Conservation (phyloP, 352 stramenopile genomes). For the Globisporangium spinosum region DNA sequence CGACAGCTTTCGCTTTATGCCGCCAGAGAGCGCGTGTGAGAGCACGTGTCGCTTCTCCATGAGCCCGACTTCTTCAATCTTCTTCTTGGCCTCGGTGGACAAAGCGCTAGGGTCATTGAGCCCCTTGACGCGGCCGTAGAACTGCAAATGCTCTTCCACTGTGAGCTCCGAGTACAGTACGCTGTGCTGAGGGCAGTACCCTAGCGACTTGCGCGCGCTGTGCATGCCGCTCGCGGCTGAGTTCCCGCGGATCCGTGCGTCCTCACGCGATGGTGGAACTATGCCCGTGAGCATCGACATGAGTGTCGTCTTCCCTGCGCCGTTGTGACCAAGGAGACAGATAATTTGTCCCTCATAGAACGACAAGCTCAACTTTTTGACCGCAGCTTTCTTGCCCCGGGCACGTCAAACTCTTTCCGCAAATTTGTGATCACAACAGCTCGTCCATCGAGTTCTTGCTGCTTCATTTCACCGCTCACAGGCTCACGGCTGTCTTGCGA, state of each 20-base stretch:
- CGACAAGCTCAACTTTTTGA: slow-evolving; percentile 77
- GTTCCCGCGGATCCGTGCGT: slow-evolving; percentile 52
- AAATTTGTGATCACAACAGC: slow-evolving; percentile 61
- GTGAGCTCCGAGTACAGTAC: slow-evolving; percentile 95
- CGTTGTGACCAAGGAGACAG: slow-evolving; percentile 94
- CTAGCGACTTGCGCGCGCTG: slow-evolving; percentile 87
- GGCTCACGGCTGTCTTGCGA: slow-evolving; percentile 22
- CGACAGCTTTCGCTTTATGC: slow-evolving; percentile 80
- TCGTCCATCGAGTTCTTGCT: slow-evolving; percentile 47
- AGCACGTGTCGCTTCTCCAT: slow-evolving; percentile 76
- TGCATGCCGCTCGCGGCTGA: slow-evolving; percentile 74
- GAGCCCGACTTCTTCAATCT: slow-evolving; percentile 89
- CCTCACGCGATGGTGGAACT: slow-evolving; percentile 47
- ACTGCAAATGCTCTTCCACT: slow-evolving; percentile 93
- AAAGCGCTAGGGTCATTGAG: slow-evolving; percentile 22
- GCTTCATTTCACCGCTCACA: slow-evolving; percentile 34
- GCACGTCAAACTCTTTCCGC: slow-evolving; percentile 74
- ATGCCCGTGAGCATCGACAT: slow-evolving; percentile 84
- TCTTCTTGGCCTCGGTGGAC: slow-evolving; percentile 34
- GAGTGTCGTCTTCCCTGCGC: slow-evolving; percentile 89
- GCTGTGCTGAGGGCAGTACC: slow-evolving; percentile 97
- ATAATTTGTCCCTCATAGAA: slow-evolving; percentile 94
- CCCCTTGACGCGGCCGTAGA: slow-evolving; percentile 93
- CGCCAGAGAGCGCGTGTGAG: slow-evolving; percentile 59
- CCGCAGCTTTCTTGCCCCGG: slow-evolving; percentile 75